These are phyloP conservation scores for Gleditsia sinensis DNA, from an alignment of 306 rosid genomes.

Conservation along the genomic window DNA sequence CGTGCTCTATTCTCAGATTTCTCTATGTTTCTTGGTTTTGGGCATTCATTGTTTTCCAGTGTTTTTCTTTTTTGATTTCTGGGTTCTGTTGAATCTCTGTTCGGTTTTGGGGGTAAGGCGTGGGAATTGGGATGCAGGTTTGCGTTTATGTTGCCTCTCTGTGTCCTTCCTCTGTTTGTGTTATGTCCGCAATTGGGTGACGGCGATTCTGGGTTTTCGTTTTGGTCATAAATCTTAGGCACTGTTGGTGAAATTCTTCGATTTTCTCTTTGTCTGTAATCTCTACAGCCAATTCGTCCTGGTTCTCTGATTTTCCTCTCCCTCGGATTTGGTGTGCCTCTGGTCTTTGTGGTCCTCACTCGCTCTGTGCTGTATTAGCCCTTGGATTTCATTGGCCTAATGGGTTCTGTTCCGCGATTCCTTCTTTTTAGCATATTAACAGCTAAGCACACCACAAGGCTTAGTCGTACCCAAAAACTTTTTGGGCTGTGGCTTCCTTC, in stretches of 20 bases:
- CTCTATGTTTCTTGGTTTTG: conserved; percentile 30
- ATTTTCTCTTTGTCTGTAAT: neutral
- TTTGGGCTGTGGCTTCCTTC: conserved; percentile 42
- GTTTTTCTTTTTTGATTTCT: conserved; percentile 7
- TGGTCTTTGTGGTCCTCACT: conserved; percentile 21
- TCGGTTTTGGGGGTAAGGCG: neutral
- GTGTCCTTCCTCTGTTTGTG: neutral
- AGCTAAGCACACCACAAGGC: conserved; percentile 35
- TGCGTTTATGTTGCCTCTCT: neutral
- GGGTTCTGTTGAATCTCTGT: conserved; percentile 21
- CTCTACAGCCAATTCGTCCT: neutral
- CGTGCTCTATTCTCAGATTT: conserved; percentile 41
- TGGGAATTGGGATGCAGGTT: conserved; percentile 11
- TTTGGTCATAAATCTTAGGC: neutral
- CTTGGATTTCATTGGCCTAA: conserved; percentile 34
- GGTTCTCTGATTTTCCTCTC: neutral
- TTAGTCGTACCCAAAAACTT: conserved; percentile 33
- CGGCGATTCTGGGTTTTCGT: neutral
- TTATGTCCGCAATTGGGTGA: conserved; percentile 15
- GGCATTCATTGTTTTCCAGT: conserved; percentile 20
- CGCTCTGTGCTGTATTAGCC: conserved; percentile 13
- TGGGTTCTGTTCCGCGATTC: conserved; percentile 38
- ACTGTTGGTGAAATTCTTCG: neutral
- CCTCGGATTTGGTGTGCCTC: neutral
- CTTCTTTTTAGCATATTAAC: conserved; percentile 40